Base-by-base conservation (phyloP, 2,329 filamentous ascomycete genomes). In the Colletotrichum trifolii region DNA sequence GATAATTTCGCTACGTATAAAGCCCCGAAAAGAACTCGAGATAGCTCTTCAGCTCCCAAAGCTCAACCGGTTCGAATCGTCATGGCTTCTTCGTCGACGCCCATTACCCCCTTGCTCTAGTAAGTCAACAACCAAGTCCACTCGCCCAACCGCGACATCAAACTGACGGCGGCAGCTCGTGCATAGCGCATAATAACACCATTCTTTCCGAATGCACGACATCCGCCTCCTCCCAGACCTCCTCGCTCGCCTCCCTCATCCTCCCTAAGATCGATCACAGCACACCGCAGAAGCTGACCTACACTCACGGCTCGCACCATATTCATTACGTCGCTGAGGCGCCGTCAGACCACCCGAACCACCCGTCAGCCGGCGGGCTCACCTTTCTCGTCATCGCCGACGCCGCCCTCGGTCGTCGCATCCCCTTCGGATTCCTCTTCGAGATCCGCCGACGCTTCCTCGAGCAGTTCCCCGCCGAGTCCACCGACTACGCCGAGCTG, bases 301-400 rank as follows among this genome's bases (percentile, higher is more conserved):
- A 97, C 82, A 96, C 93, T 45, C 94, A 97, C 79, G 92, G 94
- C 80, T 84, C 90, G 66, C 90, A 96, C 78, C 93, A 96, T 83
- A 96, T 98, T 78, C 95, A 99, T 85, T 97, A 97, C 84, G 91
- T 98, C 75, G 88, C 94, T 73, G 92, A 96, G 75, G 89, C 93
- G 0, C 90, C 93, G 9, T 90, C 89, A 3, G 87, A 87, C 71
- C 87, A 90, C 73, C 82, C 82, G 61, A 74, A 71, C 72, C 82
- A 79, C 72, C 83, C 84, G 54, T 87, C 89, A 8, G 89, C 92
- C 54, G 93, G 93, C 57, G 92, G 94, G 1, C 87, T 99, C 43
- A 97, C 94, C 50, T 99, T 96, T 79, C 87, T 99, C 53, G 93
- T 97, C 65, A 89, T 99, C 67, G 92, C 94, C 53, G 91, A 94